Base-by-base conservation (phyloP, 345 rosid species). In the Hevea brasiliensis region DNA sequence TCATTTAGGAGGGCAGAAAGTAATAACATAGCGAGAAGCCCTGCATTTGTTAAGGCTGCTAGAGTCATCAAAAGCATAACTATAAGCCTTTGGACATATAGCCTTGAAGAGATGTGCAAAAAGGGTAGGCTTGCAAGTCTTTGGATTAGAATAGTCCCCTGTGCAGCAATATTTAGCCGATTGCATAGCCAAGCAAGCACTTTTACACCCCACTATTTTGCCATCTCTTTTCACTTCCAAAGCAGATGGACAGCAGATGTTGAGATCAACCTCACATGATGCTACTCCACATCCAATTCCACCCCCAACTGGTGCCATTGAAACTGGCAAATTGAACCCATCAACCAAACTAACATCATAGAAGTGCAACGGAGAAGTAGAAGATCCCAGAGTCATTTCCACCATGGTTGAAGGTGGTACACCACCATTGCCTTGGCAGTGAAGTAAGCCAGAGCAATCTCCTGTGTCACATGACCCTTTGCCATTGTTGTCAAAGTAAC, bases 261-360 rank as follows among this genome's bases (percentile, higher is more conserved):
- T 94, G 81, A 94, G 50, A 82, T 94, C 89, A 14, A 84, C 95
- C 20, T 89, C 96, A 71, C 99, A 94, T 0, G 97, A 84, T 1
- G 99, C 98, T 6, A 86, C 83, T 21, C 96, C 98, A 17, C 99
- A 95, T 17, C 96, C 98, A 2, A 89, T 82, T 27, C 97, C 98
- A 0, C 97, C 97, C 2, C 94, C 98, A 0, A 92, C 90, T 0
- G 98, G 97, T 64, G 83, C 86, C 97, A 92, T 89, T 0, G 97
- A 86, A 29, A 94, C 97, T 0, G 97, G 98, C 24, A 94, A 71
- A 26, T 94, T 94, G 75, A 92, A 94, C 8, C 97, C 98, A 45
- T 94, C 98, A 1, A 94, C 98, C 18, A 94, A 79, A 58, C 97
- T 92, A 1, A 94, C 98, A 73, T 94, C 97, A n/a, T 94, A 94